Percentiles rank a stretch among this genome's conserved stretches.
phyloP scores from a whole-genome alignment of 805 yeast genomes.

The Starmerella sp. region DNA sequence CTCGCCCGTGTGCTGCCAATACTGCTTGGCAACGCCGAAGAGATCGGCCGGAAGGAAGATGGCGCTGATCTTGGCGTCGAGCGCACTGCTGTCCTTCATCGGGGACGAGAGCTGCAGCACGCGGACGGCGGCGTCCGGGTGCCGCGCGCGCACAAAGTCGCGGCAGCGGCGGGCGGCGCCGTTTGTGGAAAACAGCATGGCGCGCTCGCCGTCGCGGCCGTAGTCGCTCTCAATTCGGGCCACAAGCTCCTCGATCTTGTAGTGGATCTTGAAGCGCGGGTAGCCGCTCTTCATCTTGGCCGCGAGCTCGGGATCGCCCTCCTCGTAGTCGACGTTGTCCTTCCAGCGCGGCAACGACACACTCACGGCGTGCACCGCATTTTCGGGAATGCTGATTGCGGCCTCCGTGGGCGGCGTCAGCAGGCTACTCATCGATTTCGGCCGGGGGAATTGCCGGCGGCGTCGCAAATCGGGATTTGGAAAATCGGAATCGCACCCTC shows the following conservation, averaged over 20 bases:
- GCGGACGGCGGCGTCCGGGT: conserved; percentile 33
- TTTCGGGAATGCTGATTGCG: conserved; percentile 81
- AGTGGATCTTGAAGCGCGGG: conserved; percentile 48
- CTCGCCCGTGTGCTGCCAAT: conserved; percentile 97
- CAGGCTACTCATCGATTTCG: conserved; percentile 7
- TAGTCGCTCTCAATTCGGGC: conserved; percentile 42
- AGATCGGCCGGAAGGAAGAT: conserved; percentile 61
- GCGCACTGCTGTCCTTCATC: conserved; percentile 22
- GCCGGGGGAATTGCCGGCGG: not conserved
- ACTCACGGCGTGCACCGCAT: conserved; percentile 86
- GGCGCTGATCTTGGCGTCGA: conserved; percentile 61
- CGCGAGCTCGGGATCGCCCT: conserved; percentile 74
- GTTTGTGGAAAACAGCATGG: conserved; percentile 68
- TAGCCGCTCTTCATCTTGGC: conserved; percentile 73
- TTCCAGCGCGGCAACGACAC: conserved; percentile 94
- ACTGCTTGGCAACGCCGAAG: conserved; percentile 59
- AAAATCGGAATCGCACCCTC: not conserved
- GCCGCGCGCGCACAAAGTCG: conserved; percentile 45
- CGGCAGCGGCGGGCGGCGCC: conserved; percentile 75
- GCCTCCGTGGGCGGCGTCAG: conserved; percentile 35
- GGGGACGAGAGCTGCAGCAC: conserved; percentile 27
- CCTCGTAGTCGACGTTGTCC: conserved; percentile 84
- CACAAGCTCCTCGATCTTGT: conserved; percentile 28
- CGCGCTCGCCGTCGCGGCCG: conserved; percentile 67
- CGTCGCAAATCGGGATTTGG: not conserved